Evolutionary conservation across 176 grass and related monocot genomes (phyloP), one percentile per base, ranked within the genome.

Genomic region (Ampelocalamus luodianensis): DNA sequence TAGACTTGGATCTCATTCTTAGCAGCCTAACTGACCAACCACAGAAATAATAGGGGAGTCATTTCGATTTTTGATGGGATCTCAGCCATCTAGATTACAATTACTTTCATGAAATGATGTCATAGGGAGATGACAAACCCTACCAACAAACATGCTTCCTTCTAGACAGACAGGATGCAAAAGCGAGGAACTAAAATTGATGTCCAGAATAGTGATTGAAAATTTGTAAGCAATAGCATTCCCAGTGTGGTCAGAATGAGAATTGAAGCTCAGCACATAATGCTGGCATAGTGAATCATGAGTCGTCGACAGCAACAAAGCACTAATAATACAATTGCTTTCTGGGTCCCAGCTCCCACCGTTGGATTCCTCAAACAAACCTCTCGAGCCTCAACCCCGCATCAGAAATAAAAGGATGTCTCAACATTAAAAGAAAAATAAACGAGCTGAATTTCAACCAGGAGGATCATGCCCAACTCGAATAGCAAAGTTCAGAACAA

Each of bases 401-500:
- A 9, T 23, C 56, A 59, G 59, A 62, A 27, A 62, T 11, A 62
- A 14, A 27, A 27, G 23, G 59, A 59, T 59, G 56, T 11, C 56
- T 29, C 29, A 10, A 59, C 56, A n/a, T 20, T 59, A 59, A 23
- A 4, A 59, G 22, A 59, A 59, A 59, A 59, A 59, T 23, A 23
- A 23, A 18, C 8, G 22, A 59, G 22, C 8, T 4, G 22, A 29
- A 70, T 10, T 45, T 58, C 67, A 36, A 71, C 65, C 66, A 8
- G 8, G 22, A 55, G 13, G 49, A 5, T 5, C 66, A 82, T 58
- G n/a, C 50, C 37, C 79, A 44, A 76, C 80, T 15, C n/a, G n/a
- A 72, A 56, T 14, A 76, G 22, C 63, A 39, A 65, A 65, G 22
- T 84, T 51, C 0, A 27, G 9, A 14, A 66, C 81, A 74, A 84